Evolutionary conservation across 1,139 yeast species (phyloP).

Genomic region (Wickerhamomyces sp.): DNA sequence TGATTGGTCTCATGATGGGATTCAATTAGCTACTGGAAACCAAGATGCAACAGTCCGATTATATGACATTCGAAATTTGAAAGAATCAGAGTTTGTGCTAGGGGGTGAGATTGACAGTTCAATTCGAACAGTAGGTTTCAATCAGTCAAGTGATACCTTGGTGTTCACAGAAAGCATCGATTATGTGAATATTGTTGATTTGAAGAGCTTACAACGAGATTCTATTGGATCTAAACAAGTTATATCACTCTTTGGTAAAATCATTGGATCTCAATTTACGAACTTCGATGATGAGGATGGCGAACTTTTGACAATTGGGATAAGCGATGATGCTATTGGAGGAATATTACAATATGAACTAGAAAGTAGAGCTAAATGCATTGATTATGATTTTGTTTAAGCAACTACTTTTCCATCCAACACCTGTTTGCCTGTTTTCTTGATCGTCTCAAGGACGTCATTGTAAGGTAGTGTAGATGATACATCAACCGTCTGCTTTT

Average conservation of each 20-base stretch:
- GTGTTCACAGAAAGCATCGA: conserved; percentile 61
- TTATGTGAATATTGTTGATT: conserved; percentile 47
- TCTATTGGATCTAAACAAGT: conserved; percentile 35
- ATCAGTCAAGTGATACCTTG: conserved; percentile 40
- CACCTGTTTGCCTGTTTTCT: conserved; percentile 89
- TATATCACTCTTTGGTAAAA: conserved; percentile 53
- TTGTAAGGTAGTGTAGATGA: conserved; percentile 65
- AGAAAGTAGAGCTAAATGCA: conserved; percentile 33
- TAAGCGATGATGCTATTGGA: conserved; percentile 53
- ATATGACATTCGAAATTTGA: conserved; percentile 27
- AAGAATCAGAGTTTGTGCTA: conserved; percentile 38
- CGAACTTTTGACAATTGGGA: conserved; percentile 48
- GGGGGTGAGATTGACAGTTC: conserved; percentile 34
- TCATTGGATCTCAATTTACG: conserved; percentile 52
- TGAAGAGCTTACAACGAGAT: conserved; percentile 27
- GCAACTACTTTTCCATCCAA: conserved; percentile 48
- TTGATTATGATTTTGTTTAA: conserved; percentile 37
- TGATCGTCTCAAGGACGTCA: conserved; percentile 69
- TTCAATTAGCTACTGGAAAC: conserved; percentile 49
- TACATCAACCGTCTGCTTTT: conserved; percentile 79
- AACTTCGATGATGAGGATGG: conserved; percentile 41
- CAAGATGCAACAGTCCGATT: conserved; percentile 56
- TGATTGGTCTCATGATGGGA: conserved; percentile 49
- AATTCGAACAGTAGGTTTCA: conserved; percentile 50
- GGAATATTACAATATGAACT: conserved; percentile 49